phyloP scores from a whole-genome alignment of 78 protist species.

The Cavenderia fasciculata region DNA sequence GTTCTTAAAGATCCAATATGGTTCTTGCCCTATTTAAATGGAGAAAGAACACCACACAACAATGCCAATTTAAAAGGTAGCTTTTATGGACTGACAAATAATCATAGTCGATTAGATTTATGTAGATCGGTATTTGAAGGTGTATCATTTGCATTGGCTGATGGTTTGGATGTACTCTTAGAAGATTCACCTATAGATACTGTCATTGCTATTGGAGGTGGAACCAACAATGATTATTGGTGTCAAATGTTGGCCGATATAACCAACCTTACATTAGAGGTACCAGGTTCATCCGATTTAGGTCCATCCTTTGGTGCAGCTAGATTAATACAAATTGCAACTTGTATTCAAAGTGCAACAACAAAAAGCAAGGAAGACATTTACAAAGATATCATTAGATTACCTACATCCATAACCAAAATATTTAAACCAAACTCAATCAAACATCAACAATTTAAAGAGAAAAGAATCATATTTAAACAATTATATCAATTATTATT shows the following conservation, averaged over 20 bases:
- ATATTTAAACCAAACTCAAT: background rate
- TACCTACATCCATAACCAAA: background rate
- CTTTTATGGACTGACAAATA: background rate
- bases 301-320: constrained; percentile 12
- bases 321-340: background rate
- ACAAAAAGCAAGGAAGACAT: too few species aligned
- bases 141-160: background rate
- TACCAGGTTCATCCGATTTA: background rate
- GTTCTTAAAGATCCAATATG: too few species aligned
- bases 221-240: background rate
- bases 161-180: background rate
- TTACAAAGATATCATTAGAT: background rate
- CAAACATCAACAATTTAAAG: background rate
- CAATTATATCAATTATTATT: background rate
- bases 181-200: background rate
- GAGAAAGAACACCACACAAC: constrained; percentile 4
- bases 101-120: background rate
- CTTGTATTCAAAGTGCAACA: too few species aligned
- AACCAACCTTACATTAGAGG: background rate
- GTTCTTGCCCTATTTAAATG: background rate
- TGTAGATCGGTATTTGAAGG: background rate
- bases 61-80: background rate
- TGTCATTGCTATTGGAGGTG: background rate
- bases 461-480: background rate
- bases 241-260: constrained; percentile 11